phyloP scores from a whole-genome alignment of 2,329 filamentous ascomycete genomes.

The Cercospora sojina region DNA sequence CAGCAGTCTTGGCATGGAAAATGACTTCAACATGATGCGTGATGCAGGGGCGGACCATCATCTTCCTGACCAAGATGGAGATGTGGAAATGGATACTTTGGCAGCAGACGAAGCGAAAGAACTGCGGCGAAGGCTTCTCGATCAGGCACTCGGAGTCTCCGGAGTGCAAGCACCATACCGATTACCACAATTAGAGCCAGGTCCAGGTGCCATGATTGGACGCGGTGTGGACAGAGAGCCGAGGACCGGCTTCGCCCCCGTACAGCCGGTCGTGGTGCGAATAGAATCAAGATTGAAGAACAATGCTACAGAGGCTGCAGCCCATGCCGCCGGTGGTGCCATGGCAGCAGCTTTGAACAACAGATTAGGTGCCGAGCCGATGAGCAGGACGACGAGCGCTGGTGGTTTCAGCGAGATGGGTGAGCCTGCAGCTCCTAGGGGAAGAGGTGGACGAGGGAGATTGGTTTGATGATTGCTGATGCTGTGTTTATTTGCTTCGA shows the following conservation, averaged over 20 bases:
- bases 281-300: conserved; percentile 24
- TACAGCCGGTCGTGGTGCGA: conserved; percentile 25
- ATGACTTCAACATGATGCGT: conserved; percentile 51
- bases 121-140: conserved; percentile 35
- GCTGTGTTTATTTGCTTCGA: conserved; percentile 1
- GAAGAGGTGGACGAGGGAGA: conserved; percentile 23
- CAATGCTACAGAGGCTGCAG: conserved; percentile 10
- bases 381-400: conserved; percentile 33
- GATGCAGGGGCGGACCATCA: conserved; percentile 29
- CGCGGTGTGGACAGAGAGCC: conserved; percentile 37
- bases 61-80: conserved; percentile 14
- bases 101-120: conserved; percentile 28
- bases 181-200: conserved; percentile 38
- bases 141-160: conserved; percentile 36
- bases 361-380: conserved; percentile 32
- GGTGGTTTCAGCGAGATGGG: conserved; percentile 32
- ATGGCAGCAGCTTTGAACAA: conserved; percentile 32
- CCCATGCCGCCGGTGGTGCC: conserved; percentile 23
- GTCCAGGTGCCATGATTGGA: conserved; percentile 37
- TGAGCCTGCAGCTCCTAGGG: conserved; percentile 23
- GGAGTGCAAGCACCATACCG: conserved; percentile 37
- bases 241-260: conserved; percentile 38
- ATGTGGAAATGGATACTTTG: conserved; percentile 26
- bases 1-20: conserved; percentile 46
- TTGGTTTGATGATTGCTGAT: conserved; percentile 1